Percentiles rank a stretch among this genome's conserved stretches.
Evolutionary conservation across 768 basidiomycete genomes (phyloP).

Genomic region (Filobasidium wieringae): DNA sequence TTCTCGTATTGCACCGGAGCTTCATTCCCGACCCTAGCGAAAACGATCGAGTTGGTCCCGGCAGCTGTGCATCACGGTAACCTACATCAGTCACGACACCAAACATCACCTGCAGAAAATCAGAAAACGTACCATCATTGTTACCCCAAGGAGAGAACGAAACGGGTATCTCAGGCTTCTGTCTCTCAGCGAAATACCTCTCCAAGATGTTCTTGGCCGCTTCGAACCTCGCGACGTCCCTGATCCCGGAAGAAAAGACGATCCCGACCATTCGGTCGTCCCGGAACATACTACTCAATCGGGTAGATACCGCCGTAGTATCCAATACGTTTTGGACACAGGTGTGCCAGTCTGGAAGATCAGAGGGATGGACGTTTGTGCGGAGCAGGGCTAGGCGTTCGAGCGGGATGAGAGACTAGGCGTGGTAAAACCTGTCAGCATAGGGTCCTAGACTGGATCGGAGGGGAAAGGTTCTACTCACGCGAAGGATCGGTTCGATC

Average conservation of each 20-base stretch:
- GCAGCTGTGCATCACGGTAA: not conserved
- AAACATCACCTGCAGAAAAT: too few species aligned
- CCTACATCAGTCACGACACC: not conserved
- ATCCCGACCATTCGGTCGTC: not conserved
- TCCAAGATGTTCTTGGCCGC: not conserved
- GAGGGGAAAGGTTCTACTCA: not conserved
- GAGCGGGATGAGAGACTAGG: not conserved
- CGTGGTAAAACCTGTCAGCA: too few species aligned
- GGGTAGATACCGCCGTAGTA: not conserved
- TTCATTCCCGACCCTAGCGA: not conserved
- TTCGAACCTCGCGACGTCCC: not conserved
- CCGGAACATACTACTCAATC: not conserved
- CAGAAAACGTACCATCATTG: not conserved
- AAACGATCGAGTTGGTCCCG: not conserved
- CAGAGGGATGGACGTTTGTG: not conserved
- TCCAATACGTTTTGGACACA: not conserved
- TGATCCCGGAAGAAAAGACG: not conserved
- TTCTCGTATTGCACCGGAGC: not conserved
- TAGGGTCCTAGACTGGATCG: too few species aligned
- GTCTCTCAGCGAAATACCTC: not conserved
- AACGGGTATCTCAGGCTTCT: not conserved
- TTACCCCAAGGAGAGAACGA: not conserved
- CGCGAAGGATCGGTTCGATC: not conserved
- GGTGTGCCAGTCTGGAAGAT: not conserved
- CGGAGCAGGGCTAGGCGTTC: not conserved